Evolutionary conservation across 352 stramenopile genomes (phyloP), one percentile per base, ranked within the genome.

Genomic region (Blastocystis hominis): DNA sequence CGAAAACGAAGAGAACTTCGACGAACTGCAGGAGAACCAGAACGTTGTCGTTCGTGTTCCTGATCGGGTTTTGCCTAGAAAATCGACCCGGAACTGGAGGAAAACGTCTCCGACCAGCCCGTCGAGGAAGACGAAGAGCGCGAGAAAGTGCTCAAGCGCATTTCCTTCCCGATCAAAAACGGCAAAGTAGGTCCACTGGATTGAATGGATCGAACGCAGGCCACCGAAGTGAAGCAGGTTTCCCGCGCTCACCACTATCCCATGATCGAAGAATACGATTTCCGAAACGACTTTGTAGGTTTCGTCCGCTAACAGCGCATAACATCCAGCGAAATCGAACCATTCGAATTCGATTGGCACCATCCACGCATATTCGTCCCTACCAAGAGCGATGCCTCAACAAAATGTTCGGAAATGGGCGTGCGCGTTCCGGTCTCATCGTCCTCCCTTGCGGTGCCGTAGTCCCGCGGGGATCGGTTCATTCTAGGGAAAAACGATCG

Each of bases 211-310:
- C 84, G 59, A 20, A 89, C 90, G 63, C 93, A 94, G 88, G 94
- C 97, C 24, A 93, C 97, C 90, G 92, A 96, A 66, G 95, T 98
- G 17, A 98, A 98, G 91, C 91, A 94, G 75, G 93, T 94, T 46
- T 96, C 95, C 90, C 90, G 97, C 86, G 92, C 98, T 89, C 93
- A 97, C 90, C 94, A 97, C 88, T 98, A 98, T 91, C 96, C 97
- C 55, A 91, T 99, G 10, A 98, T 99, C 95, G 96, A 99, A 88
- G 97, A 99, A 91, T 99, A 99, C 90, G 96, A 99, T 90, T 99
- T 99, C 90, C 90, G 91, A 9, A 92, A 94, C 86, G 94, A 97
- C 89, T 90, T 89, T 3, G 69, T 79, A 20, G 6, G 6, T 36
- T 64, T 34, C 24, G 13, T 59, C 5, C 42, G 77, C 30, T 36